phyloP scores from a whole-genome alignment of 208 protist genomes.

The Endotrypanum monterogeii region DNA sequence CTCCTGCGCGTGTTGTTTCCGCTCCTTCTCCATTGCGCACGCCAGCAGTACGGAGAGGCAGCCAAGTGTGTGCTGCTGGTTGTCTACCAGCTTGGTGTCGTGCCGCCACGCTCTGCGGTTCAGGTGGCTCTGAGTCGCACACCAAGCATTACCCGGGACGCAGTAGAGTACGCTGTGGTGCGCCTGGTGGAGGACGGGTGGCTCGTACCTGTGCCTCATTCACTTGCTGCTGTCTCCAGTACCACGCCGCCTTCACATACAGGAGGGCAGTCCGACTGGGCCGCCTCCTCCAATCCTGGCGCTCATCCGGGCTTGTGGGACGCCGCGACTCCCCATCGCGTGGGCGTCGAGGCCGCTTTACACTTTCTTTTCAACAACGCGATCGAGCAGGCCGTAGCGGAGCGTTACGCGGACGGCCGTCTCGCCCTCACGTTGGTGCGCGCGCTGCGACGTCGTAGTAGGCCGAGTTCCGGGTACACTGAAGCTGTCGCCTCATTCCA shows the following conservation, averaged over 20 bases:
- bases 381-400: conserved; percentile 34
- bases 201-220: conserved; percentile 39
- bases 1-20: conserved; percentile 70
- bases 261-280: background rate
- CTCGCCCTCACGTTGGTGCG: conserved; percentile 40
- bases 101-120: conserved; percentile 46
- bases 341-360: conserved; percentile 33
- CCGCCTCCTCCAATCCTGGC: background rate
- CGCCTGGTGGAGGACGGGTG: conserved; percentile 54
- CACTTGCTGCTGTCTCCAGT: background rate
- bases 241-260: background rate
- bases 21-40: conserved; percentile 47
- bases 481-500: conserved; percentile 19
- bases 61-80: conserved; percentile 54
- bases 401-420: conserved; percentile 24
- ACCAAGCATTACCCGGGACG: conserved; percentile 24
- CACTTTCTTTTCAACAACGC: conserved; percentile 30
- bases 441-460: conserved; percentile 23
- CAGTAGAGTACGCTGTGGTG: conserved; percentile 40
- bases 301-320: conserved; percentile 3
- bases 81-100: conserved; percentile 60
- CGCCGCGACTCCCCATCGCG: conserved; percentile 35
- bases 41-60: conserved; percentile 53
- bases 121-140: conserved; percentile 51
- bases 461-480: conserved; percentile 9